These are phyloP conservation scores for Lyophyllum atratum DNA, from an alignment of 768 basidiomycete species.

Conservation along the genomic window DNA sequence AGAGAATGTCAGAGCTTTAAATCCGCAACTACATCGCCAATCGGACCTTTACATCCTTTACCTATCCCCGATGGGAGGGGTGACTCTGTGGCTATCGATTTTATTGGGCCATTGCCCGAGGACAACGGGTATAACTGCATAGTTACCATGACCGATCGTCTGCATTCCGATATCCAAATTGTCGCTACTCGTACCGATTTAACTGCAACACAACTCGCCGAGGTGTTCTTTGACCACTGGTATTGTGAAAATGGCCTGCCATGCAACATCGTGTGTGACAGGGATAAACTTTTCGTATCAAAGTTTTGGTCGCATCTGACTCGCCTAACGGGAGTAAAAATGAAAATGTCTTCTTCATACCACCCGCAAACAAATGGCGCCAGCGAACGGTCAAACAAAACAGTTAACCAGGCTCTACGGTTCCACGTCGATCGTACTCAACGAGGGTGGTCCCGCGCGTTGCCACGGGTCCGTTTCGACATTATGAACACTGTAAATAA, in stretches of 20 bases:
- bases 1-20: not conserved
- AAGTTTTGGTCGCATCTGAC: conserved; percentile 28
- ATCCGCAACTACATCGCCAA: not conserved
- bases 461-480: conserved; percentile 26
- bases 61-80: conserved; percentile 26
- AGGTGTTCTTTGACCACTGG: conserved; percentile 29
- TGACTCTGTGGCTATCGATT: conserved; percentile 21
- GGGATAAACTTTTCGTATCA: conserved; percentile 12
- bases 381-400: conserved; percentile 15
- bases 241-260: conserved; percentile 38
- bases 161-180: conserved; percentile 24
- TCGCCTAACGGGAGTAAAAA: conserved; percentile 21
- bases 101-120: conserved; percentile 6
- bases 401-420: conserved; percentile 28
- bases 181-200: conserved; percentile 3
- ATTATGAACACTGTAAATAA: conserved; percentile 32
- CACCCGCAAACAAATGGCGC: too few relatives aligned
- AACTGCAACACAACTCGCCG: conserved; percentile 20
- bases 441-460: conserved; percentile 24
- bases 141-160: conserved; percentile 25
- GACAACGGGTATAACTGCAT: conserved; percentile 24
- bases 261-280: conserved; percentile 24
- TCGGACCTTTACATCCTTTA: not conserved
- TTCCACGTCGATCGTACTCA: conserved; percentile 26
- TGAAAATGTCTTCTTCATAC: conserved; percentile 3